Evolutionary conservation across 352 stramenopile species (phyloP).

Genomic region (Stramenopiles sp.): DNA sequence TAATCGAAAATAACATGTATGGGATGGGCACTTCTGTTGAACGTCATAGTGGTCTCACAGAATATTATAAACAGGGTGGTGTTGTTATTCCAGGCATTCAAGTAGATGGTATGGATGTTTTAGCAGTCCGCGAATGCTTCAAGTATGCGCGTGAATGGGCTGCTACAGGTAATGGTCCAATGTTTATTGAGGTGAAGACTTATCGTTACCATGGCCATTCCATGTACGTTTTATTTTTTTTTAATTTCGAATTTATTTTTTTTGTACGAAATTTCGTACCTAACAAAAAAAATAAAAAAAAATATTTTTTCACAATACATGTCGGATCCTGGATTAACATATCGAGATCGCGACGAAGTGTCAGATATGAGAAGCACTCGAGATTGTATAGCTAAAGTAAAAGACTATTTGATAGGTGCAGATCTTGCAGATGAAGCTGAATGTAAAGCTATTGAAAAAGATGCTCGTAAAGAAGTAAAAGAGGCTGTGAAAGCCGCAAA

Average conservation of each 20-base stretch:
- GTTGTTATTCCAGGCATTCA: constrained; percentile 84
- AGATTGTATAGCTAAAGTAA: constrained; percentile 92
- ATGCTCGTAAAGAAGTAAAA: constrained; percentile 83
- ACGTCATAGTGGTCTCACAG: constrained; percentile 69
- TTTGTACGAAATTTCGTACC: too few species aligned
- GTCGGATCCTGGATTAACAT: constrained; percentile 96
- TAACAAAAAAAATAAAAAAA: too few species aligned
- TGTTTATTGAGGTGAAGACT: constrained; percentile 98
- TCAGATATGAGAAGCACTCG: constrained; percentile 80
- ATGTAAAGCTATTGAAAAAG: constrained; percentile 95
- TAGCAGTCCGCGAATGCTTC: constrained; percentile 74
- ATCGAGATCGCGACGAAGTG: constrained; percentile 98
- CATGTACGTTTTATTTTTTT: too few species aligned
- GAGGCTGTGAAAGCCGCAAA: constrained; percentile 45
- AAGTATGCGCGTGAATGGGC: constrained; percentile 80
- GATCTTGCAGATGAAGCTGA: constrained; percentile 69
- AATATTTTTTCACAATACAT: too few species aligned
- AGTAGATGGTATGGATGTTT: constrained; percentile 97
- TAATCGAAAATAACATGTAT: constrained; percentile 99
- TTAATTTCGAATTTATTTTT: too few species aligned
- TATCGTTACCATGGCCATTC: constrained; percentile 99
- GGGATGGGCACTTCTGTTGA: constrained; percentile 95
- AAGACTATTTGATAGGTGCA: constrained; percentile 63
- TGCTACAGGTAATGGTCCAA: constrained; percentile 76
- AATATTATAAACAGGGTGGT: constrained; percentile 99